Percentiles rank a stretch among this genome's conserved stretches.
These are phyloP conservation scores for Pythium aristosporum DNA, from an alignment of 352 stramenopile species.

Conservation along the genomic window DNA sequence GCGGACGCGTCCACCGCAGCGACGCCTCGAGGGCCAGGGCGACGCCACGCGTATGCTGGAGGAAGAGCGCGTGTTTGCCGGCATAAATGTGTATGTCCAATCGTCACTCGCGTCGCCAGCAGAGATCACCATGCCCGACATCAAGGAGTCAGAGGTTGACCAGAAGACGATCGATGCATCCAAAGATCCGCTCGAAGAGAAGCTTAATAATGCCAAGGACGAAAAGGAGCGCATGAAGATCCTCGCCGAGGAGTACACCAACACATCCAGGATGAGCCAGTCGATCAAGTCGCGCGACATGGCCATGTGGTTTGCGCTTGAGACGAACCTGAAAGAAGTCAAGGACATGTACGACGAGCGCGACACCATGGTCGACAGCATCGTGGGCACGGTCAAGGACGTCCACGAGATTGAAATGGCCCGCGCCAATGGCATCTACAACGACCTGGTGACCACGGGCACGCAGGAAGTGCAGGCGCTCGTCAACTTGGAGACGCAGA, in stretches of 20 bases:
- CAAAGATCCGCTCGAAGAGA: conserved; percentile 4
- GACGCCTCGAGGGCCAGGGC: too few species aligned
- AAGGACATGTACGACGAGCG: conserved; percentile 14
- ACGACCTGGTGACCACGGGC: conserved; percentile 8
- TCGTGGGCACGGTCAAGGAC: conserved; percentile 6
- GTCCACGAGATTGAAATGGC: conserved; percentile 10
- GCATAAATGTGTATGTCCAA: neutral
- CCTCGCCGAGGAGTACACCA: conserved; percentile 2
- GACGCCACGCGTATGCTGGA: too few species aligned
- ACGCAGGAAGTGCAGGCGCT: conserved; percentile 11
- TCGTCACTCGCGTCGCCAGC: neutral
- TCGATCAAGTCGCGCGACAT: conserved; percentile 18
- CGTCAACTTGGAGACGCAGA: neutral
- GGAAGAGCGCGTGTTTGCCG: neutral
- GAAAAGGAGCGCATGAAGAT: conserved; percentile 17
- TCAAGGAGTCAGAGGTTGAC: neutral
- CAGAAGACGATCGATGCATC: neutral
- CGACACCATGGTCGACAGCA: conserved; percentile 6
- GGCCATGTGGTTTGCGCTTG: conserved; percentile 11
- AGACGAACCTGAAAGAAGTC: conserved; percentile 14
- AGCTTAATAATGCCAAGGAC: conserved; percentile 5
- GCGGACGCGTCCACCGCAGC: too few species aligned
- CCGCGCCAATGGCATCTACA: conserved; percentile 4
- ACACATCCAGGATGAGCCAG: conserved; percentile 10
- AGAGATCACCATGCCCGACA: neutral